phyloP scores from a whole-genome alignment of 768 basidiomycete genomes.

The Suillus americanus region DNA sequence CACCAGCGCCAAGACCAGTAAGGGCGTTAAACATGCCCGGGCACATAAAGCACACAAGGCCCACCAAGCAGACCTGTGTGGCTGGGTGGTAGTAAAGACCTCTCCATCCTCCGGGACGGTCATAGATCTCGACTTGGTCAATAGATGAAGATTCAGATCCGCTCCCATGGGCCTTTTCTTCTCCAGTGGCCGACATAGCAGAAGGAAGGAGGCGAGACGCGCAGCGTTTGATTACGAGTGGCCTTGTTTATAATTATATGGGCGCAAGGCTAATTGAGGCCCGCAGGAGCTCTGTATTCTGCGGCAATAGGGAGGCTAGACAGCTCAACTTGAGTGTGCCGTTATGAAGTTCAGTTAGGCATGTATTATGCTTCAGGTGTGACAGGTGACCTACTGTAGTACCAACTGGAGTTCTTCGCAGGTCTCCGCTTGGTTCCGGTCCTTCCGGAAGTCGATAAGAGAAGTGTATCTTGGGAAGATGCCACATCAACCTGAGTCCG shows the following conservation, averaged over 20 bases:
- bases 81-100: slow-evolving; percentile 58
- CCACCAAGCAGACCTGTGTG: slow-evolving; percentile 52
- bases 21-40: slow-evolving; percentile 78
- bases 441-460: background rate
- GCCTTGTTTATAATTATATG: slow-evolving; percentile 1
- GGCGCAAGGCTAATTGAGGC: background rate
- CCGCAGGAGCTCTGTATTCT: background rate
- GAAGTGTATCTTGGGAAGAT: background rate
- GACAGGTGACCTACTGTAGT: background rate
- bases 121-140: slow-evolving; percentile 31
- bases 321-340: background rate
- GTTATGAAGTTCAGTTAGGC: background rate
- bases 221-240: background rate
- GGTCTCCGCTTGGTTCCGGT: background rate
- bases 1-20: slow-evolving; percentile 78
- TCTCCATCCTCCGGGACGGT: slow-evolving; percentile 50
- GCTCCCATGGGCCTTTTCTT: slow-evolving; percentile 7
- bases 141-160: slow-evolving; percentile 2
- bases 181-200: slow-evolving; percentile 4
- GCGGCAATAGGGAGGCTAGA: background rate
- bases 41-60: slow-evolving; percentile 62
- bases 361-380: background rate
- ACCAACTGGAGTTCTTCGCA: background rate
- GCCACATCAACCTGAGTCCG: background rate
- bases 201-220: background rate